Conservation (phyloP, 768 basidiomycete species). For the Kockovaella imperatae region DNA sequence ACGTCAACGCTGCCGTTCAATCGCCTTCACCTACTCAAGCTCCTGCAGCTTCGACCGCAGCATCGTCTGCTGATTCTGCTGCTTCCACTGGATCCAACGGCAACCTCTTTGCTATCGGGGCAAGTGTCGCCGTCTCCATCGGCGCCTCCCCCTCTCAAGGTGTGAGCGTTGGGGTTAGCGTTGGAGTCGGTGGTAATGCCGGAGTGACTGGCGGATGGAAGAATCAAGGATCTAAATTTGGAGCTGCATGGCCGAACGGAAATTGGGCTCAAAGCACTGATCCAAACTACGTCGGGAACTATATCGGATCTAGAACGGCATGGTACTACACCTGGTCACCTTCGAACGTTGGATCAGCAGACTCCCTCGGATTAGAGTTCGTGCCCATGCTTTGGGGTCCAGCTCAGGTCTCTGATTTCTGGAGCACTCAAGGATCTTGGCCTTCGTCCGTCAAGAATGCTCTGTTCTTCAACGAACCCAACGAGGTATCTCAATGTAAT, state of each 20-base stretch:
- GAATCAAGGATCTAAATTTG: constrained; percentile 50
- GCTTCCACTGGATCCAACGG: constrained; percentile 1
- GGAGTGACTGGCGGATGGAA: constrained; percentile 17
- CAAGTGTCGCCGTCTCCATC: constrained; percentile 2
- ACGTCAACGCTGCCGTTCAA: constrained; percentile 10
- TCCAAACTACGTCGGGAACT: constrained; percentile 50
- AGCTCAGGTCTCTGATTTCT: constrained; percentile 45
- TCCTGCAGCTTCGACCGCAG: constrained; percentile 3
- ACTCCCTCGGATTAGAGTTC: constrained; percentile 51
- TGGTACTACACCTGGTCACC: constrained; percentile 64
- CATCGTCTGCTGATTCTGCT: constrained; percentile 7
- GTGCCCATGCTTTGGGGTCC: constrained; percentile 69
- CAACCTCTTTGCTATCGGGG: constrained; percentile 1
- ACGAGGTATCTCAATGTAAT: constrained; percentile 58
- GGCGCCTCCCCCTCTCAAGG: neutral
- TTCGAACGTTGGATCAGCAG: constrained; percentile 46
- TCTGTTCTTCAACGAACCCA: constrained; percentile 69
- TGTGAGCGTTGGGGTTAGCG: neutral
- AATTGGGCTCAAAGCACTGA: constrained; percentile 42
- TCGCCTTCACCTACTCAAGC: constrained; percentile 5
- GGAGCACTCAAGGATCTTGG: constrained; percentile 48
- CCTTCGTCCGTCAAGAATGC: constrained; percentile 47
- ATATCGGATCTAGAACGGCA: constrained; percentile 48
- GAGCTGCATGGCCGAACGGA: constrained; percentile 62
- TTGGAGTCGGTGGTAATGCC: constrained; percentile 1